These are phyloP conservation scores for Fraxinus paxiana DNA, from an alignment of 305 asterid genomes.

Conservation along the genomic window DNA sequence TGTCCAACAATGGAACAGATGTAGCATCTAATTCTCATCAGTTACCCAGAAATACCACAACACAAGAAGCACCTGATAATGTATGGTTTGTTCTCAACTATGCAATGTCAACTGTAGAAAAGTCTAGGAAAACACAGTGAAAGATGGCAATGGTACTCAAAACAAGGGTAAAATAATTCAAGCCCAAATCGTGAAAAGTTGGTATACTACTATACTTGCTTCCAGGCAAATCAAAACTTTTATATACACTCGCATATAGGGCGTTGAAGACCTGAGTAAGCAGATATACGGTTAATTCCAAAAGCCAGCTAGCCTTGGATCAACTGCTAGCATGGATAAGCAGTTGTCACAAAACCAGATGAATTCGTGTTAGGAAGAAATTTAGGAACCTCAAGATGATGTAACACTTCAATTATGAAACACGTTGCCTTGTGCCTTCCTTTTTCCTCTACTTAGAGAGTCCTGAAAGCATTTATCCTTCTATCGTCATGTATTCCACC, in stretches of 20 bases:
- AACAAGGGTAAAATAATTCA: background rate
- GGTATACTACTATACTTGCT: constrained; percentile 33
- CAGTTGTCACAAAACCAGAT: constrained; percentile 34
- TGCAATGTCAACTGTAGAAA: background rate
- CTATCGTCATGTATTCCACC: background rate
- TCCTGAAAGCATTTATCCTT: background rate
- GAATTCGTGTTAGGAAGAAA: constrained; percentile 37
- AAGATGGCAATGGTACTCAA: background rate
- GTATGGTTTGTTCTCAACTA: background rate
- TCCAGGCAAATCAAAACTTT: constrained; percentile 47
- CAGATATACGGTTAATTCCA: background rate
- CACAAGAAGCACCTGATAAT: background rate
- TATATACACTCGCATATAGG: constrained; percentile 62
- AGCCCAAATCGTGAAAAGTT: constrained; percentile 31
- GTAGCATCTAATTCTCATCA: background rate
- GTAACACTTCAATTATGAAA: background rate
- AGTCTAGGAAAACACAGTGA: background rate
- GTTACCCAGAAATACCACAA: background rate
- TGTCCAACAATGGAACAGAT: background rate
- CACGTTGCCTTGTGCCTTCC: background rate
- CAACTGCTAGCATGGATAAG: constrained; percentile 31
- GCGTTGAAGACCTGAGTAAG: constrained; percentile 16
- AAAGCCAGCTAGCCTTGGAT: background rate
- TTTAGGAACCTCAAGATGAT: background rate
- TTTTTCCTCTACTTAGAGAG: background rate